Evolutionary conservation across 1,139 yeast genomes (phyloP), one percentile per base, ranked within the genome.

Genomic region (Ogataea hybrid): DNA sequence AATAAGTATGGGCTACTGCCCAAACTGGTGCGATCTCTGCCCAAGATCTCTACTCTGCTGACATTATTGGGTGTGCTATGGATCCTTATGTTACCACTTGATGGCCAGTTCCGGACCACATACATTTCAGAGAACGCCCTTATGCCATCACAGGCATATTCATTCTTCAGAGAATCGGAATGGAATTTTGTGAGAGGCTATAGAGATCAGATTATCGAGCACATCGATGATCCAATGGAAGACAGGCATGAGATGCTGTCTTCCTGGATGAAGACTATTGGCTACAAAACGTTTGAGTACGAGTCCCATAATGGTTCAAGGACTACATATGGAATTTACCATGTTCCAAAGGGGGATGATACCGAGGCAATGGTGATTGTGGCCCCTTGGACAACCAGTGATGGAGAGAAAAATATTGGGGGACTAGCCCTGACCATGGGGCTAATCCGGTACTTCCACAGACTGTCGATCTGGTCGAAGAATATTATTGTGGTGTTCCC

Each of bases 51-150:
- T 1, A 47, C 81, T n/a, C 43, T 82, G 3, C 65, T 84, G 25
- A 76, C 84, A 0, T 12, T 85, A 1, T 62, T 75, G 15, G 88
- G 95, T 29, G 35, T 59, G 8, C 56, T 85, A 4, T 84, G 95
- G 87, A 67, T 92, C 35, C 64, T 78, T n/a, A 61, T 70, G 6
- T 68, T 87, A 41, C 97, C 98, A 0, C 53, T 81, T 54, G 84
- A 84, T 31, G 97, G 96, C 17, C 87, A 86, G 60, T 88, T 71
- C 59, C 71, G 97, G 42, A 69, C 73, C 51, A 87, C 96, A 6
- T 92, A 92, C 60, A 85, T 90, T 16, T 84, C 95, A 7, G 99
- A 94, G 61, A 94, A 92, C 65, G 99, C 99, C 27, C 70, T 94
- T 61, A 82, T 94, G 86, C 97, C 98, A 10, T 90, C 95, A 0